A percentile compares a stretch with the other conserved stretches of the same genome.
Evolutionary conservation across 768 basidiomycete species (phyloP).

Genomic region (Russula griseocarnosa): DNA sequence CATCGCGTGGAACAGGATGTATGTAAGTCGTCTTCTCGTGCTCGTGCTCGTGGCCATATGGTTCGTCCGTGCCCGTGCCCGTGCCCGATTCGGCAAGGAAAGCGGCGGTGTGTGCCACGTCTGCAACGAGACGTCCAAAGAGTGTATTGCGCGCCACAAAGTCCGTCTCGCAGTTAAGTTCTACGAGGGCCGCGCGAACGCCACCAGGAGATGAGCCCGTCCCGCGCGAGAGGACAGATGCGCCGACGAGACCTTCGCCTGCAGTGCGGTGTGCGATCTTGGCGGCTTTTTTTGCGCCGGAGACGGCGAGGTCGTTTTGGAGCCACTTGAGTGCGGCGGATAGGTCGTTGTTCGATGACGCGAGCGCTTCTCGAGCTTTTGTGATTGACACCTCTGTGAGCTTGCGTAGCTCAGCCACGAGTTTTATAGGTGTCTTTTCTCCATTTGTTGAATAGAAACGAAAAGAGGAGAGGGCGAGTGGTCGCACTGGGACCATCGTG

Average conservation of each 20-base stretch:
- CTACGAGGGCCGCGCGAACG: constrained; percentile 79
- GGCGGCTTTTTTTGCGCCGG: constrained; percentile 75
- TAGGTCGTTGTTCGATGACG: constrained; percentile 67
- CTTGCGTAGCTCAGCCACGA: constrained; percentile 84
- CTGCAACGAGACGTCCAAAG: constrained; percentile 69
- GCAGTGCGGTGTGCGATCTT: constrained; percentile 77
- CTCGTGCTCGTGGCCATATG: background rate
- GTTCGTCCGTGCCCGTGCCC: background rate
- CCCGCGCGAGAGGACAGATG: constrained; percentile 69
- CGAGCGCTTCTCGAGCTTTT: constrained; percentile 86
- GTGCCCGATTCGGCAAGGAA: constrained; percentile 50
- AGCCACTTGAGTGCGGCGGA: constrained; percentile 77
- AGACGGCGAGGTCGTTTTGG: constrained; percentile 60
- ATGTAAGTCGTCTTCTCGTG: constrained; percentile 39
- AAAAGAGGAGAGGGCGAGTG: constrained; percentile 14
- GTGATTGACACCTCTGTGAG: constrained; percentile 74
- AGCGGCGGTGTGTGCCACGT: constrained; percentile 82
- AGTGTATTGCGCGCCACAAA: constrained; percentile 86
- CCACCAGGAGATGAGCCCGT: constrained; percentile 40
- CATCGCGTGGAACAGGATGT: constrained; percentile 47
- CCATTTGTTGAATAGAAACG: constrained; percentile 51
- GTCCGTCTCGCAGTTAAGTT: constrained; percentile 95
- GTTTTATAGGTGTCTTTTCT: constrained; percentile 61
- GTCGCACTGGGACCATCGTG: constrained; percentile 15
- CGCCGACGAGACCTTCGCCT: constrained; percentile 72